These are phyloP conservation scores for Scortechinia acanthostroma DNA, from an alignment of 2,329 filamentous ascomycete genomes.

Conservation along the genomic window DNA sequence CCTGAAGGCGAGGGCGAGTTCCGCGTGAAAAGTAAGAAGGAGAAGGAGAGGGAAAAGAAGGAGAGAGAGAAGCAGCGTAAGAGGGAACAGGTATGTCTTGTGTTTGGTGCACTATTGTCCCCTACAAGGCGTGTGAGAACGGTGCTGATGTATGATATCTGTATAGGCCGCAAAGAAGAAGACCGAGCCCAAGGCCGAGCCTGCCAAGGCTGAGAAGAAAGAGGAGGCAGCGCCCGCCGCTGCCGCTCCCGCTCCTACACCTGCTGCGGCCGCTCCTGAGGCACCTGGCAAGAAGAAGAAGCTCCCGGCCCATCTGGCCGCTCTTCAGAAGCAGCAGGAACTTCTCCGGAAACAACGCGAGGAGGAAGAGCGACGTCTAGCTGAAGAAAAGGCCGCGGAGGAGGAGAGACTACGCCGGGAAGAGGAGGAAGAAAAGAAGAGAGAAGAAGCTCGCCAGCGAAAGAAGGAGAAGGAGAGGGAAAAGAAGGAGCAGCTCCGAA, in stretches of 20 bases:
- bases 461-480: slow-evolving; percentile 86
- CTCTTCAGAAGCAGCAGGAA: slow-evolving; percentile 78
- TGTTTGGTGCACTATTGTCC: too few relatives aligned
- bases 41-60: slow-evolving; percentile 97
- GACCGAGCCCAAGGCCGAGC: slow-evolving; percentile 47
- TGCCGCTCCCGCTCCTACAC: slow-evolving; percentile 13
- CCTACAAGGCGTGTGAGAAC: not conserved
- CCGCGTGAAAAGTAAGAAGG: slow-evolving; percentile 85
- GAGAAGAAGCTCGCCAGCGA: slow-evolving; percentile 65
- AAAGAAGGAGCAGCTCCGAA: slow-evolving; percentile 79
- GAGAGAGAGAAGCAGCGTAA: slow-evolving; percentile 97
- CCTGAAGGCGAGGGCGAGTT: slow-evolving; percentile 48
- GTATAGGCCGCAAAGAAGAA: slow-evolving; percentile 70
- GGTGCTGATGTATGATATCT: not conserved
- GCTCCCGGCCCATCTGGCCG: slow-evolving; percentile 65
- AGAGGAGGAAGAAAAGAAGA: slow-evolving; percentile 62
- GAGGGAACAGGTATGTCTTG: slow-evolving; percentile 52
- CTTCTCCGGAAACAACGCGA: slow-evolving; percentile 61
- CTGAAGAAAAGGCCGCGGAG: slow-evolving; percentile 57
- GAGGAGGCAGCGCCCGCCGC: slow-evolving; percentile 27
- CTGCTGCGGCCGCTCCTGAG: slow-evolving; percentile 31
- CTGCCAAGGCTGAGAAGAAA: slow-evolving; percentile 34
- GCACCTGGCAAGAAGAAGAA: slow-evolving; percentile 78
- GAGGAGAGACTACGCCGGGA: slow-evolving; percentile 59
- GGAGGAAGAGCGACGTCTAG: slow-evolving; percentile 45